Evolutionary conservation across 169 alveolate genomes (phyloP).

Genomic region (Cryptosporidium felis): DNA sequence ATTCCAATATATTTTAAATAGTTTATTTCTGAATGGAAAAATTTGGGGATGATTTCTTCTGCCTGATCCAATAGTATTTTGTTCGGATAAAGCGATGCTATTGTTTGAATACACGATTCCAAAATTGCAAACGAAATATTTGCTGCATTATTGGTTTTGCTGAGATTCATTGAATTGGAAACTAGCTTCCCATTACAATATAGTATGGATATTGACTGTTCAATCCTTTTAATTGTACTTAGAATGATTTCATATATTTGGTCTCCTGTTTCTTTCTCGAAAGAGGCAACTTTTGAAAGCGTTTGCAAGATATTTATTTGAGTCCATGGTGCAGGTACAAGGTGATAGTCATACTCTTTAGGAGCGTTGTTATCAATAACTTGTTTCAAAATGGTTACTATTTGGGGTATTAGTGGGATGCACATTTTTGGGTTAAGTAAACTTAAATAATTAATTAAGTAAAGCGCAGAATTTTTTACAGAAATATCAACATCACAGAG

Average conservation of each 20-base stretch:
- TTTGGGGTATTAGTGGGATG: slow-evolving; percentile 79
- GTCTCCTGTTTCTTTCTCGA: slow-evolving; percentile 86
- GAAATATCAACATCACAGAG: slow-evolving; percentile 93
- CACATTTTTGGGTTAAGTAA: slow-evolving; percentile 55
- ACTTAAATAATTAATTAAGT: slow-evolving; percentile 78
- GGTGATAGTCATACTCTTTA: slow-evolving; percentile 92
- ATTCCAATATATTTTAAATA: slow-evolving; percentile 92
- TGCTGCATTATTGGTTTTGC: slow-evolving; percentile 87
- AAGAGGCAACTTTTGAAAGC: slow-evolving; percentile 78
- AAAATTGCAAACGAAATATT: slow-evolving; percentile 85
- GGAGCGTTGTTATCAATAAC: slow-evolving; percentile 91
- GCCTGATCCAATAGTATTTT: slow-evolving; percentile 88
- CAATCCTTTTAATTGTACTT: slow-evolving; percentile 87
- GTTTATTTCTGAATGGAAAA: slow-evolving; percentile 86
- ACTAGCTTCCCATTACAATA: slow-evolving; percentile 19
- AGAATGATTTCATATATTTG: slow-evolving; percentile 89
- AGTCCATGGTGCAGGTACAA: slow-evolving; percentile 97
- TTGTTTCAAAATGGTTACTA: slow-evolving; percentile 90
- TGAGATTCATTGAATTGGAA: neutral
- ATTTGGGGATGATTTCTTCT: slow-evolving; percentile 89
- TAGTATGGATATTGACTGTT: slow-evolving; percentile 74
- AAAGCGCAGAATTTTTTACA: slow-evolving; percentile 91
- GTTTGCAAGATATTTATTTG: slow-evolving; percentile 85
- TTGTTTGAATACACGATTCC: slow-evolving; percentile 89
- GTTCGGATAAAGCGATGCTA: slow-evolving; percentile 89